phyloP scores from a whole-genome alignment of 352 stramenopile genomes.

The Pythium monospermum region DNA sequence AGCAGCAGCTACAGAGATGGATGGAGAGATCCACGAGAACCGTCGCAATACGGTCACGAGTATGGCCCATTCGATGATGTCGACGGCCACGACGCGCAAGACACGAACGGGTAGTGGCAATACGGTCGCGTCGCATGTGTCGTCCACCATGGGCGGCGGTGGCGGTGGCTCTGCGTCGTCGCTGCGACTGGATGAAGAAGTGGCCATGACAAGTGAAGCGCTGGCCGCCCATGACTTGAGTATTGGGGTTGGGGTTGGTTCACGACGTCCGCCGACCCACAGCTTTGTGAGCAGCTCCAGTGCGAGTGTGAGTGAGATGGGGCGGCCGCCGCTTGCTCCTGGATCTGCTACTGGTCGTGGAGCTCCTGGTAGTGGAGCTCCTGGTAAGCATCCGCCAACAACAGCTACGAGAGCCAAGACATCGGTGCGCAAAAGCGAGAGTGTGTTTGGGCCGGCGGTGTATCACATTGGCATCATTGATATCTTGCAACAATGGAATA shows the following conservation, averaged over 20 bases:
- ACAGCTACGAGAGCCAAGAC: too few species aligned
- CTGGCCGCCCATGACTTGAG: background rate
- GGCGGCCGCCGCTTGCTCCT: background rate
- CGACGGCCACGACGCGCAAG: background rate
- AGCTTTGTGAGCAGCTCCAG: slow-evolving; percentile 3
- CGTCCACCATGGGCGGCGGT: background rate
- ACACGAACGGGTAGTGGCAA: slow-evolving; percentile 12
- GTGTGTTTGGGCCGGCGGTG: slow-evolving; percentile 75
- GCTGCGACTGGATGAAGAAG: too few species aligned
- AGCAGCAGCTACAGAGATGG: background rate
- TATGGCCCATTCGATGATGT: slow-evolving; percentile 8
- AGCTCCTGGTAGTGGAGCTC: too few species aligned
- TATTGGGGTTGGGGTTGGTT: too few species aligned
- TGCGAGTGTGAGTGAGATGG: background rate
- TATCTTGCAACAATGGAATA: slow-evolving; percentile 87
- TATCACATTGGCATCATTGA: slow-evolving; percentile 91
- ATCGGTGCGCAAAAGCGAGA: slow-evolving; percentile 68
- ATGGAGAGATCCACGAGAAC: background rate
- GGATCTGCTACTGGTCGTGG: background rate
- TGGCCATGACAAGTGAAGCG: background rate
- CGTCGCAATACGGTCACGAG: slow-evolving; percentile 31
- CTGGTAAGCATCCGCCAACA: background rate
- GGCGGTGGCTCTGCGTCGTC: too few species aligned
- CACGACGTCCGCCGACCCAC: slow-evolving; percentile 1
- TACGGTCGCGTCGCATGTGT: background rate